Evolutionary conservation across 306 rosid species (phyloP), one percentile per base, ranked within the genome.

Genomic region (Cercis canadensis): DNA sequence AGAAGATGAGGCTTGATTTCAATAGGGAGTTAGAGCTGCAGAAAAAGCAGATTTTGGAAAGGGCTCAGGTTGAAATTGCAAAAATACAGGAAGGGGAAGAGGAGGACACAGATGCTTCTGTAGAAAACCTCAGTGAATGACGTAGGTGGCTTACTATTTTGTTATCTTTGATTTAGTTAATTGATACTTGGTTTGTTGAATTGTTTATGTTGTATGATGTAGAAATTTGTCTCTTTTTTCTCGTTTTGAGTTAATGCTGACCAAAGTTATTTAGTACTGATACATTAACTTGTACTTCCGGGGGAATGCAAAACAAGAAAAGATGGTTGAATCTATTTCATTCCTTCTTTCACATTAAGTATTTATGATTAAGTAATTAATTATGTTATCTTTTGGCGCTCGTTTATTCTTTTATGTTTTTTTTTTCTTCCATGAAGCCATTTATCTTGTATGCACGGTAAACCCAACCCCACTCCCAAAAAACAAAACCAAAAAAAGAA

Each of bases 11-110:
- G 76, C 18, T 76, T 63, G 87, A 85, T 65, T 90, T 88, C 56
- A 79, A 82, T 53, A 84, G 83, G 82, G 92, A 90, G 32, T 72
- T 90, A 70, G 97, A 89, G 79, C 39, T 83, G 78, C 92, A 90
- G 85, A 88, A 90, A 90, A 88, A 88, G 79, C 97, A 86, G 83
- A 90, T 88, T 73, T 57, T 88, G 56, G 95, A 90, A 69, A 90
- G 82, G 82, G 88, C 95, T 3, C 92, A 86, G 62, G 81, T 77
- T 11, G 87, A 90, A 68, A 88, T 90, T 70, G 79, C 90, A 0
- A 88, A 83, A 51, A 79, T 90, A 55, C 95, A 82, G 82, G 90
- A 84, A 53, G 87, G 11, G 0, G 89, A 71, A 57, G 96, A 83
- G 5, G 86, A 83, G 11, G 87, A 78, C 6, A 54, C 78, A 0